Base-by-base conservation (phyloP, 257 asterid species). In the Osmanthus fragrans region DNA sequence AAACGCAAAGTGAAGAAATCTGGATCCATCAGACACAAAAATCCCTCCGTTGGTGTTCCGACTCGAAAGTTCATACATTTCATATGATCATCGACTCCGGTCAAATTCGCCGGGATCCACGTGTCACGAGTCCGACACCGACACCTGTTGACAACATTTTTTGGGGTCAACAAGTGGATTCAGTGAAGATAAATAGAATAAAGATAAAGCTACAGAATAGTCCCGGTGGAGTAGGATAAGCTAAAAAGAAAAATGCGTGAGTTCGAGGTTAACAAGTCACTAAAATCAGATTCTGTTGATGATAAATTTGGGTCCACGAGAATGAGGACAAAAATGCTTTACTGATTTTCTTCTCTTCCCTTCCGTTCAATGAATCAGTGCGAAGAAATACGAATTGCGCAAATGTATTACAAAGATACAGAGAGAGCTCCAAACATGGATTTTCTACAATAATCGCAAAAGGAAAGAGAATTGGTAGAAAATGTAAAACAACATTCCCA, bases 371-470 rank as follows among this genome's bases (percentile, higher is more conserved):
- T 32, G 21, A 32, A 71, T 32, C 19, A 63, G 37, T 23, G 56
- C 29, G 34, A 29, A 40, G 60, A 73, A 76, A 65, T 36, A 56
- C 75, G 3, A 51, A 51, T 51, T 18, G 9, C 21, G 23, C 21
- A 51, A 51, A 51, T 51, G 63, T 36, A 19, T 6, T 2, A 12
- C 7, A 10, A 64, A 34, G 21, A 54, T 71, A 86, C 87, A 81
- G 80, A 56, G 78, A 85, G 89, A 87, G 81, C 56, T 83, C 89
- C 89, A 86, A 86, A 81, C 47, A 39, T 4, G 47, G 78, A 81
- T 69, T 51, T 80, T 36, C 66, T 45, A 40, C 54, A 47, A 65
- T 39, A 78, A 71, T 42, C 33, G 33, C 27, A n/a, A 51, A 71
- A 73, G 65, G 5, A n/a, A 33, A 65, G 70, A 63, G 32, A 54